These are phyloP conservation scores for Eutypa lata DNA, from an alignment of 2,329 filamentous ascomycete species.

Conservation along the genomic window DNA sequence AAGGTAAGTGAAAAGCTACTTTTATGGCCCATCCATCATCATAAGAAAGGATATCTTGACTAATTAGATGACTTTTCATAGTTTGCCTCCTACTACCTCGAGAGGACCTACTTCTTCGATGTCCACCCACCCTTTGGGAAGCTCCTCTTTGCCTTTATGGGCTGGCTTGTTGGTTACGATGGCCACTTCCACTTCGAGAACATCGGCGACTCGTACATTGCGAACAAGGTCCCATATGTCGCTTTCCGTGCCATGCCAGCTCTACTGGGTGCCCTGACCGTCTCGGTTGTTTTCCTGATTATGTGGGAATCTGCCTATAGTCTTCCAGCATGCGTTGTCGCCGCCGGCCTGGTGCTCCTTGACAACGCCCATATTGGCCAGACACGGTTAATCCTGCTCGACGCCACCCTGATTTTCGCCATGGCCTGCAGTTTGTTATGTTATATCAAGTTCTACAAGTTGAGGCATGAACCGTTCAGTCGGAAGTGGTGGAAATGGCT, in stretches of 20 bases:
- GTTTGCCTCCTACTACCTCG: slow-evolving; percentile 81
- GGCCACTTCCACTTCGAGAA: slow-evolving; percentile 98
- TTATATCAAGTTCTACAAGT: slow-evolving; percentile 98
- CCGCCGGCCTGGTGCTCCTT: slow-evolving; percentile 82
- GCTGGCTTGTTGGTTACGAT: slow-evolving; percentile 96
- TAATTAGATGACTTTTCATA: slow-evolving; percentile 28
- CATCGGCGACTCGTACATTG: slow-evolving; percentile 96
- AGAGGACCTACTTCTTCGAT: slow-evolving; percentile 99
- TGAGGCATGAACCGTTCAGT: slow-evolving; percentile 82
- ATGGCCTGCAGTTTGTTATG: slow-evolving; percentile 93
- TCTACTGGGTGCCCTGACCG: slow-evolving; percentile 84
- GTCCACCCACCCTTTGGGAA: slow-evolving; percentile 98
- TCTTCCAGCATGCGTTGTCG: slow-evolving; percentile 84
- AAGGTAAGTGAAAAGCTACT: slow-evolving; percentile 68
- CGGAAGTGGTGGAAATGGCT: slow-evolving; percentile 99
- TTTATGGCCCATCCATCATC: not conserved
- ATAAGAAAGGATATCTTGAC: slow-evolving; percentile 2
- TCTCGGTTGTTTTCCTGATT: slow-evolving; percentile 91
- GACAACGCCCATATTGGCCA: slow-evolving; percentile 98
- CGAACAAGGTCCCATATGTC: slow-evolving; percentile 95
- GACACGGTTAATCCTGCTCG: slow-evolving; percentile 89
- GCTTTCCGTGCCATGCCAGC: slow-evolving; percentile 93
- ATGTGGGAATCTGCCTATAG: slow-evolving; percentile 99
- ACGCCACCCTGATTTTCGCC: slow-evolving; percentile 89
- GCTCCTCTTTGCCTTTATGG: slow-evolving; percentile 93